Conservation (phyloP, 495 filamentous ascomycete species). For the Aspergillus wentii region DNA sequence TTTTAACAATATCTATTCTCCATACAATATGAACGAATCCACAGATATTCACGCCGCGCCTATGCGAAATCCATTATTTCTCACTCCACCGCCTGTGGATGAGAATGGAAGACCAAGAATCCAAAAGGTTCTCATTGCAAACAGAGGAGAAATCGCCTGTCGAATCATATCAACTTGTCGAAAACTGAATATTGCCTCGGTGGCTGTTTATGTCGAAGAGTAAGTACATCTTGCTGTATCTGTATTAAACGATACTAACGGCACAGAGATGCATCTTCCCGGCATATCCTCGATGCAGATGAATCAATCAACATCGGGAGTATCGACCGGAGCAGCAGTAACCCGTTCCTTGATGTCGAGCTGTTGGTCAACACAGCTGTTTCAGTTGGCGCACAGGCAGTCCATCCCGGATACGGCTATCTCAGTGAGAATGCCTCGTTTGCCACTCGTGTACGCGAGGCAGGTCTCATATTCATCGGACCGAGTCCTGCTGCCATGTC, state of each 20-base stretch:
- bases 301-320: constrained; percentile 18
- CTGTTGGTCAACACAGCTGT: constrained; percentile 73
- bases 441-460: constrained; percentile 35
- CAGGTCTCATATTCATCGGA: constrained; percentile 43
- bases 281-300: constrained; percentile 17
- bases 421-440: constrained; percentile 50
- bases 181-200: constrained; percentile 33
- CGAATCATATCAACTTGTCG: constrained; percentile 32
- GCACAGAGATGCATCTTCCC: constrained; percentile 15
- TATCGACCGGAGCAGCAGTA: constrained; percentile 10
- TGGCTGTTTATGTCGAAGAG: constrained; percentile 42
- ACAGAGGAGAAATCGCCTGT: constrained; percentile 52
- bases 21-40: too few species aligned
- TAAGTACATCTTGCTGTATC: constrained; percentile 18
- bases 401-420: constrained; percentile 56
- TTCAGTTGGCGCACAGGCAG: constrained; percentile 60
- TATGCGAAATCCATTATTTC: not conserved
- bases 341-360: constrained; percentile 74
- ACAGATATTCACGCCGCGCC: too few species aligned
- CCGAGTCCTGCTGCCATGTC: constrained; percentile 41
- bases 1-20: too few species aligned
- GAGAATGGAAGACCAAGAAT: not conserved
- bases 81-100: not conserved
- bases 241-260: not conserved
- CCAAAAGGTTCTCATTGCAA: constrained; percentile 22